Evolutionary conservation across 2,329 filamentous ascomycete genomes (phyloP).

Genomic region (Truncatella angustata): DNA sequence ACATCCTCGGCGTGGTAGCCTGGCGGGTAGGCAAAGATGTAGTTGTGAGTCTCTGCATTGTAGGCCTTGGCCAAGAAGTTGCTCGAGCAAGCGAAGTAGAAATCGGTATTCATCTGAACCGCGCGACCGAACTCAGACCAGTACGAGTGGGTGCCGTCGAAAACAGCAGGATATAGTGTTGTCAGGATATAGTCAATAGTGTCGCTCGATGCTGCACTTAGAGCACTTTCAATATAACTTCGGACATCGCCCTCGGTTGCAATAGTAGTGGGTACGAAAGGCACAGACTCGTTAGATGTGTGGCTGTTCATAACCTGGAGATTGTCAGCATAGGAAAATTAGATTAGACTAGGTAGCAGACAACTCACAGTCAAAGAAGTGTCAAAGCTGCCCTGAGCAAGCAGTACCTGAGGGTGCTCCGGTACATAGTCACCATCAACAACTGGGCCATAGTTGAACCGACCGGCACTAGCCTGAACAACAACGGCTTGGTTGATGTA

Average conservation of each 20-base stretch:
- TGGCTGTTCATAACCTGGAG: slow-evolving; percentile 22
- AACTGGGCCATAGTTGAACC: slow-evolving; percentile 5
- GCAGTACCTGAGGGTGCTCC: neutral
- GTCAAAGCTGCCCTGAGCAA: neutral
- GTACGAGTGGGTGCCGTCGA: slow-evolving; percentile 41
- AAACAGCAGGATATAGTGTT: slow-evolving; percentile 47
- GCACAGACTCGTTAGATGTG: slow-evolving; percentile 47
- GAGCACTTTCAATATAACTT: slow-evolving; percentile 11
- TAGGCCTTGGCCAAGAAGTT: slow-evolving; percentile 46
- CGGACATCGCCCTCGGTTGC: slow-evolving; percentile 28
- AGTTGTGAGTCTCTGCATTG: slow-evolving; percentile 45
- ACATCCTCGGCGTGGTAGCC: slow-evolving; percentile 52
- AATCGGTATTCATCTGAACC: slow-evolving; percentile 39
- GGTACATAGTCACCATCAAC: slow-evolving; percentile 6
- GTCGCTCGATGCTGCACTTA: slow-evolving; percentile 16
- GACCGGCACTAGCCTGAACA: neutral
- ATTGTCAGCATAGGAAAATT: neutral
- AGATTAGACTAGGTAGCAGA: neutral
- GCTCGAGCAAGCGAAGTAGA: slow-evolving; percentile 49
- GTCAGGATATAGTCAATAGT: slow-evolving; percentile 39
- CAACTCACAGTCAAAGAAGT: neutral
- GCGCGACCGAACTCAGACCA: slow-evolving; percentile 39
- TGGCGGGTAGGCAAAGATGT: slow-evolving; percentile 51
- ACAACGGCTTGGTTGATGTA: slow-evolving; percentile 2
- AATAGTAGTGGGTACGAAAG: slow-evolving; percentile 40